A percentile compares a stretch with the other conserved stretches of the same genome.
Evolutionary conservation across 83 land plant genomes (phyloP).

Genomic region (Thuja plicata): DNA sequence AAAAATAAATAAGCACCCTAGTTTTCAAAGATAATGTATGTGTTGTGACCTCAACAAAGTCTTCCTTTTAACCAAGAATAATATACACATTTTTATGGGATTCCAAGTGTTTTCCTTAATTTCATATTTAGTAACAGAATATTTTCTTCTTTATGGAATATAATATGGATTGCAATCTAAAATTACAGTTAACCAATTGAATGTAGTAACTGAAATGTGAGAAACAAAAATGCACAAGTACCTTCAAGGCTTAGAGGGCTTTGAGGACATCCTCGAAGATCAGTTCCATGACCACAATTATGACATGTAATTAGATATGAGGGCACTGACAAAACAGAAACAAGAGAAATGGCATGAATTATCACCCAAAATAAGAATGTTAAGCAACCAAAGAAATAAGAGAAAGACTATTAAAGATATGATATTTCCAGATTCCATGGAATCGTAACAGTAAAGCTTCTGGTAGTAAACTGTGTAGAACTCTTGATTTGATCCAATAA

Average conservation of each 20-base stretch:
- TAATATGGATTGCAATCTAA: background rate
- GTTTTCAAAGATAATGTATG: background rate
- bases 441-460: no score
- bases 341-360: slow-evolving; percentile 2
- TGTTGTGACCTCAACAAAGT: background rate
- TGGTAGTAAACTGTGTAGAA: no score
- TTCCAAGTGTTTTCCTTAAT: background rate
- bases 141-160: background rate
- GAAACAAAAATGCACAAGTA: slow-evolving; percentile 16
- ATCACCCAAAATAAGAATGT: background rate
- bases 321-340: slow-evolving; percentile 66
- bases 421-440: no score
- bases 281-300: slow-evolving; percentile 98
- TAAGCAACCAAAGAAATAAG: slow-evolving; percentile 4
- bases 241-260: slow-evolving; percentile 81
- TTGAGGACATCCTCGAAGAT: slow-evolving; percentile 96
- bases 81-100: background rate
- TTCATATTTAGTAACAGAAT: background rate
- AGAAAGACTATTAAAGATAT: background rate
- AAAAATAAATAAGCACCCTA: background rate
- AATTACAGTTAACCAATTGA: background rate
- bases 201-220: background rate
- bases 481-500: no score
- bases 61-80: background rate
- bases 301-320: slow-evolving; percentile 76